Evolutionary conservation across 208 protist genomes (phyloP), one percentile per base, ranked within the genome.

Genomic region (Zelonia costaricensis): DNA sequence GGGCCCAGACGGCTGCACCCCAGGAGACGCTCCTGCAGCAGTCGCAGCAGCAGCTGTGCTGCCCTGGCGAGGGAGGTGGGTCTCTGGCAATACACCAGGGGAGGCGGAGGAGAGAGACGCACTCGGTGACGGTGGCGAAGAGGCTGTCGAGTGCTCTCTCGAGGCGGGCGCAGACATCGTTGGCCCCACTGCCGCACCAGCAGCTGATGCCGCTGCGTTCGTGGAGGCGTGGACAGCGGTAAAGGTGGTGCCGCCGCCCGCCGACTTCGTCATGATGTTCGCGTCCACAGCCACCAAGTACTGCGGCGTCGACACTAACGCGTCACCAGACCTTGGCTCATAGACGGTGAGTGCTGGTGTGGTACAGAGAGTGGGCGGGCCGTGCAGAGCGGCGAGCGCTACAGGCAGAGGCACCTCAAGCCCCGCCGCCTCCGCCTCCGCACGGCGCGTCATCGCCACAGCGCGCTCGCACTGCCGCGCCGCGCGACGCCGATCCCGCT

Each of bases 401-500:
- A n/a, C n/a, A n/a, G n/a, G n/a, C n/a, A n/a, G n/a, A n/a, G n/a
- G n/a, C n/a, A n/a, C n/a, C n/a, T n/a, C n/a, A n/a, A n/a, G n/a
- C n/a, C n/a, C 40, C 51, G 57, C 47, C 10, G 57, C 49, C 33
- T 72, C 65, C 9, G 43, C 42, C 28, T 43, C 42, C 7, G 54
- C 13, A 25, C 57, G 57, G 4, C 31, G 51, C 16, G 27, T 51
- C 39, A 40, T 42, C 20, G 45, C 65, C 1, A 48, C 57, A 30
- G 47, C 38, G 16, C 65, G 56, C 33, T 42, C 49, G 33, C 49
- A 65, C 51, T 55, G 31, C 31, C 65, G 65, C 55, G 43, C 57
- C 33, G 31, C 16, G 7, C 39, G 33, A 39, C 57, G 39, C 13
- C 57, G 48, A n/a, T 72, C 65, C 3, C 65, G 65, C 33, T 58